Evolutionary conservation across 768 basidiomycete species (phyloP), one percentile per base, ranked within the genome.

Genomic region (Tulasnella sp.): DNA sequence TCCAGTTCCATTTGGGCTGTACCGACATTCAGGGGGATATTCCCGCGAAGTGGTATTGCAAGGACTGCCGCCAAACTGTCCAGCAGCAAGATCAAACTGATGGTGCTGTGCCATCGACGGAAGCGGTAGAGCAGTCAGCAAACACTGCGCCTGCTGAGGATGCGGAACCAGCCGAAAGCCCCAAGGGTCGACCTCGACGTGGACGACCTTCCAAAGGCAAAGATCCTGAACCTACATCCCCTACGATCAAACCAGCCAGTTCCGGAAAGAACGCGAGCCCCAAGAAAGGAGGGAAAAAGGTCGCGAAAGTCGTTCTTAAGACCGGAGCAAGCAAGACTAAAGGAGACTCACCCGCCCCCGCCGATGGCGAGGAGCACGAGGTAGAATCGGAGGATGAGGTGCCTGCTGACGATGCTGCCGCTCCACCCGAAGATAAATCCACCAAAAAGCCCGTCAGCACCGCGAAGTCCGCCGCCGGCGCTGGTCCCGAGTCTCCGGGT

Each of bases 331-430:
- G 6, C 28, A 64, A 78, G 31, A 9, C 34, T 40, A 40, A 42
- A 72, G 40, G 50, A 28, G 77, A 78, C 18, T 41, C 40, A 6
- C 28, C 76, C 34, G 40, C 22, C n/a, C 28, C 50, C 28, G 77
- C 34, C 5, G 77, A 60, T 6, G 77, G 64, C 3, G 60, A 64
- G 34, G 77, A 54, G 24, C 50, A 78, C 12, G 77, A 78, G 24
- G 77, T 78, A 54, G 77, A 78, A 54, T 78, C 77, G 60, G 77
- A 78, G 58, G 77, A 78, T 44, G 77, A 78, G 28, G 31, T 9
- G 28, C 34, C 54, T n/a, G 58, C 77, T 24, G 40, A 64, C 3
- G 48, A 41, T 78, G 60, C 14, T 41, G 34, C 77, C n/a, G 34
- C 41, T 42, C 20, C 40, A 20, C 24, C 74, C 22, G 41, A 75